Conservation (phyloP, 73 alveolate species). For the Stentor roeselii region DNA sequence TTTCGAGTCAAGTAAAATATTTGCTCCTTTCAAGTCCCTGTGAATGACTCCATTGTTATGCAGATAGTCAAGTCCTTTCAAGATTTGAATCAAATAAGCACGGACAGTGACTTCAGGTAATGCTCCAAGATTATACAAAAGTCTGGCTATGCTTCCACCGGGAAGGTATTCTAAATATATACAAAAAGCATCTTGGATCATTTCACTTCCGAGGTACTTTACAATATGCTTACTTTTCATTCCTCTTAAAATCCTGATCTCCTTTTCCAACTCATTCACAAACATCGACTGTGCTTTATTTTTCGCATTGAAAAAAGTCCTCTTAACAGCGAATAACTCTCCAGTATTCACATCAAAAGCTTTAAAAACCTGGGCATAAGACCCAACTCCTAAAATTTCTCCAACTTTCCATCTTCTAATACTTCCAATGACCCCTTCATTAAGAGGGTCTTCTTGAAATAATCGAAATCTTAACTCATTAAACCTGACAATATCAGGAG, state of each 20-base stretch:
- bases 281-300: slow-evolving; percentile 4
- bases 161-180: slow-evolving; percentile 74
- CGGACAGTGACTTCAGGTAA: slow-evolving; percentile 48
- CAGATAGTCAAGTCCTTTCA: slow-evolving; percentile 58
- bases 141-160: slow-evolving; percentile 48
- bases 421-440: not conserved
- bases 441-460: not conserved
- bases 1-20: slow-evolving; percentile 61
- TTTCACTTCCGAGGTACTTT: slow-evolving; percentile 71
- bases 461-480: not conserved
- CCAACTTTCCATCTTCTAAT: slow-evolving; percentile 23
- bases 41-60: slow-evolving; percentile 79
- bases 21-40: slow-evolving; percentile 79
- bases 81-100: slow-evolving; percentile 30
- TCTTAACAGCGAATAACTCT: not conserved
- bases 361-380: slow-evolving; percentile 1
- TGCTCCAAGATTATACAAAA: slow-evolving; percentile 26
- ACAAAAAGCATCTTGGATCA: slow-evolving; percentile 50
- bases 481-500: not conserved
- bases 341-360: slow-evolving; percentile 26
- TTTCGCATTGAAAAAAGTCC: not conserved
- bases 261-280: slow-evolving; percentile 13
- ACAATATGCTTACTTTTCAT: slow-evolving; percentile 65
- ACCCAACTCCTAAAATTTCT: slow-evolving; percentile 15
- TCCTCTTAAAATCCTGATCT: slow-evolving; percentile 50